Conservation (phyloP, 768 basidiomycete species). For the Leccinellum luteum region DNA sequence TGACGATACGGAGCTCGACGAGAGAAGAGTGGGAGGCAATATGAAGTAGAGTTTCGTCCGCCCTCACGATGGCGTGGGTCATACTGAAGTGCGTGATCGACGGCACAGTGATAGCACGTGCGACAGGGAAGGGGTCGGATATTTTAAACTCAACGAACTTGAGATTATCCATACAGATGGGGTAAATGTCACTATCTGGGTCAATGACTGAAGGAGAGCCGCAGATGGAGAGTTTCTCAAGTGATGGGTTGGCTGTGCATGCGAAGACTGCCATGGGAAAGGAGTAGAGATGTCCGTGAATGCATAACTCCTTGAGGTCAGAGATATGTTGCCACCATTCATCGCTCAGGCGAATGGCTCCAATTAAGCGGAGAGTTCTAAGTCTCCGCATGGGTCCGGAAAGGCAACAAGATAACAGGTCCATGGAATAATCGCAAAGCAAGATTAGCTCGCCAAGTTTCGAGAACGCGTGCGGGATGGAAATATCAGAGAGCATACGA, state of each 20-base stretch:
- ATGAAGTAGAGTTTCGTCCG: conserved; percentile 24
- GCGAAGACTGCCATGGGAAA: conserved; percentile 12
- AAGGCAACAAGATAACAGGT: not conserved
- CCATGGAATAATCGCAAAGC: not conserved
- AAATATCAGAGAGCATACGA: conserved; percentile 32
- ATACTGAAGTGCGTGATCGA: conserved; percentile 25
- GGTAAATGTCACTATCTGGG: not conserved
- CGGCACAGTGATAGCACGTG: conserved; percentile 30
- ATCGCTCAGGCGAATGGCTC: conserved; percentile 4
- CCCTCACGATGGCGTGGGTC: conserved; percentile 8
- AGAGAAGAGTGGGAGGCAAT: conserved; percentile 28
- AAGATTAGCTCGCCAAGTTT: conserved; percentile 37
- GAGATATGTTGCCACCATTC: conserved; percentile 20
- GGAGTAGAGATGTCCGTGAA: not conserved
- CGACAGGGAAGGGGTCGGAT: conserved; percentile 1
- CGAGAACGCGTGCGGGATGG: conserved; percentile 30
- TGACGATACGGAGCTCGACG: conserved; percentile 39
- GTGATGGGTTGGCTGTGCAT: conserved; percentile 17
- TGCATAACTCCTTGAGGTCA: conserved; percentile 21
- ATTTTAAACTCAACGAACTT: conserved; percentile 35
- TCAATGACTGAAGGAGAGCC: no score
- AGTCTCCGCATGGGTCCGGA: conserved; percentile 25
- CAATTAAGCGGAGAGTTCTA: conserved; percentile 21
- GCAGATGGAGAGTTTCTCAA: conserved; percentile 19
- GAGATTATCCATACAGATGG: conserved; percentile 32